These are phyloP conservation scores for Nannizzia gypsea DNA, from an alignment of 2,329 filamentous ascomycete species.

Conservation along the genomic window DNA sequence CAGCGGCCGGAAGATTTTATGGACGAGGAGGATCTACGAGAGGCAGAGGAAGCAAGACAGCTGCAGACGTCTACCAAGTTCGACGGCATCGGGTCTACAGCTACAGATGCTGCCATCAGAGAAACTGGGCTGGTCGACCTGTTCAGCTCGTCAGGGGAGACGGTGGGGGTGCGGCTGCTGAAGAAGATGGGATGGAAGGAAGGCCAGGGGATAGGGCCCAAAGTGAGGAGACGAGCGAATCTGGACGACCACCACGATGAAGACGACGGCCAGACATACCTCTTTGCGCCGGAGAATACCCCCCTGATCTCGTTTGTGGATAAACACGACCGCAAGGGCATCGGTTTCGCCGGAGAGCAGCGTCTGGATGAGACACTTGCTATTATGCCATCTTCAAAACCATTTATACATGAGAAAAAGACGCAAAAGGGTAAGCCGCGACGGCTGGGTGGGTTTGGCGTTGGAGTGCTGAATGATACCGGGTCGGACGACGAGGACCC, in stretches of 20 bases:
- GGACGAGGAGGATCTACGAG: conserved; percentile 90
- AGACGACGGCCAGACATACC: conserved; percentile 44
- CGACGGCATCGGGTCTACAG: conserved; percentile 60
- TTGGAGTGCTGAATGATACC: conserved; percentile 81
- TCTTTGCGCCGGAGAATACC: conserved; percentile 78
- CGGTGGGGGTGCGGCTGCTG: conserved; percentile 73
- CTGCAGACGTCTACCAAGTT: conserved; percentile 64
- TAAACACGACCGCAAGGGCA: conserved; percentile 37
- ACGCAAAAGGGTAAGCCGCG: conserved; percentile 41
- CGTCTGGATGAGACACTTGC: conserved; percentile 14
- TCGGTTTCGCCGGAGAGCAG: conserved; percentile 34
- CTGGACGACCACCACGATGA: conserved; percentile 46
- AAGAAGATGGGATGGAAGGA: conserved; percentile 93
- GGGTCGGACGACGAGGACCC: conserved; percentile 93
- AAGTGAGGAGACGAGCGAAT: conserved; percentile 61
- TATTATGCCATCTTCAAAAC: conserved; percentile 24
- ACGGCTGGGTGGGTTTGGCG: conserved; percentile 59
- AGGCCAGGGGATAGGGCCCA: conserved; percentile 85
- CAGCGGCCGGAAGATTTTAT: conserved; percentile 84
- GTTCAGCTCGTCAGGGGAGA: conserved; percentile 62
- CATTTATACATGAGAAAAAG: conserved; percentile 25
- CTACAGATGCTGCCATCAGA: conserved; percentile 40
- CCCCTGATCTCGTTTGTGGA: conserved; percentile 43
- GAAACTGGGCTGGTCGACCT: conserved; percentile 56
- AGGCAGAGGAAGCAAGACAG: conserved; percentile 65